Base-by-base conservation (phyloP, 2,329 filamentous ascomycete genomes). In the Aspergillus candidus region DNA sequence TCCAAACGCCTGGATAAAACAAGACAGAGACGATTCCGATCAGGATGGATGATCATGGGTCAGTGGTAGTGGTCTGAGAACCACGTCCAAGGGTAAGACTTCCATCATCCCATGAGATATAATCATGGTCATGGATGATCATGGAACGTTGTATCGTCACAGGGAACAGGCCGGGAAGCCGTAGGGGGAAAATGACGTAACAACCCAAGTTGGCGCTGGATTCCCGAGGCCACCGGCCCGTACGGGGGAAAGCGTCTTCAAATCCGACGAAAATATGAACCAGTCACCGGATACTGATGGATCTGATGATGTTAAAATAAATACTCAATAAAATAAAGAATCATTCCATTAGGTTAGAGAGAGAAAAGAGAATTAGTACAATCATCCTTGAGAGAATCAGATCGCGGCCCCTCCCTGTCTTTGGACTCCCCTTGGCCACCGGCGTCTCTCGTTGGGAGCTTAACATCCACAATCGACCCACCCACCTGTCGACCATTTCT, bases 391-490 rank as follows among this genome's bases (percentile, higher is more conserved):
- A 27, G 13, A 7, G 11, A 36, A 22, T 17, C 34, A 10, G 22
- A 27, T 11, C 22, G 22, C 6, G 22, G 22, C 22, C 22, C 22
- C 22, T 27, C 22, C 22, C 22, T 17, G n/a, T 18, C 18, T 8
- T 17, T 12, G 14, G 15, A 4, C 13, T 30, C 10, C 38, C 27
- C 39, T 32, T 40, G 18, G 44, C 35, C 38, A 39, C 49, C 18
- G 32, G 37, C 18, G 31, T 18, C 18, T 35, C 40, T 41, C 31
- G 33, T 37, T 32, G 47, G 49, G 50, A 52, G 43, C 42, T 50
- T 46, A 49, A 57, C 56, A 62, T 60, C 58, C 56, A 61, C 59
- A 40, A 38, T 44, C 49, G 61, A 65, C 60, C 62, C 62, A 65
- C 62, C 41, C 22, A 27, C 22, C 22, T 27, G 47, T 45, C 46